Conservation (phyloP, 768 basidiomycete genomes). For the Leccinum subgranulosum region DNA sequence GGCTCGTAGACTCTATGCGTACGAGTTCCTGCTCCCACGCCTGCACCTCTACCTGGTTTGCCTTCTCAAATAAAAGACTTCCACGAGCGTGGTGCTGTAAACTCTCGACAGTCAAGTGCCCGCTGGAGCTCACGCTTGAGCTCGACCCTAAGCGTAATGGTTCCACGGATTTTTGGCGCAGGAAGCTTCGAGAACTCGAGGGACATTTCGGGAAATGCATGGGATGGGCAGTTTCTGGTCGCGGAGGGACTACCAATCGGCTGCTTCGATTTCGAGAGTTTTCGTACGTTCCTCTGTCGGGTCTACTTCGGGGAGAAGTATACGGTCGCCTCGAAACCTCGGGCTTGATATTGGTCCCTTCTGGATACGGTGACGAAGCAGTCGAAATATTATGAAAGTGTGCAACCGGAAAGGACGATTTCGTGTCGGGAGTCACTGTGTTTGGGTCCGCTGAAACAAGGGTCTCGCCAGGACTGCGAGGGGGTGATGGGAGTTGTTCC, state of each 20-base stretch:
- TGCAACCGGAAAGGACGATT: constrained; percentile 5
- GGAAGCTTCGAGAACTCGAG: constrained; percentile 11
- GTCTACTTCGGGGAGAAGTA: constrained; percentile 59
- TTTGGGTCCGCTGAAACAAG: constrained; percentile 8
- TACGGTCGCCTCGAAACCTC: constrained; percentile 55
- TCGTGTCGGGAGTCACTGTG: constrained; percentile 3
- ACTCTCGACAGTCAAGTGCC: constrained; percentile 29
- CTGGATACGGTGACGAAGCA: constrained; percentile 30
- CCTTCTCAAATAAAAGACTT: constrained; percentile 26
- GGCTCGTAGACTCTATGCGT: constrained; percentile 63
- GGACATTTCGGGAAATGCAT: constrained; percentile 11
- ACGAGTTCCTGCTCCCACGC: constrained; percentile 82
- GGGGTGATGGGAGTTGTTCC: constrained; percentile 39
- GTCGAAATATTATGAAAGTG: constrained; percentile 30
- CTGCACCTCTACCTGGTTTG: constrained; percentile 38
- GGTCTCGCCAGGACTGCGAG: constrained; percentile 29
- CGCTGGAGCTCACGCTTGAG: constrained; percentile 44
- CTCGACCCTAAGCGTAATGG: constrained; percentile 33
- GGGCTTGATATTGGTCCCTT: constrained; percentile 24
- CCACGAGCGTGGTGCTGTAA: constrained; percentile 13
- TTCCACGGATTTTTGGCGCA: constrained; percentile 23
- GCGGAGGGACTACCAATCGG: constrained; percentile 13
- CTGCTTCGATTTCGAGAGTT: constrained; percentile 12
- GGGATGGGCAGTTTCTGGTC: constrained; percentile 31
- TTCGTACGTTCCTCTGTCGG: constrained; percentile 16